phyloP scores from a whole-genome alignment of 2,329 filamentous ascomycete genomes.

The Dryadomyces quercus-mongolicae region DNA sequence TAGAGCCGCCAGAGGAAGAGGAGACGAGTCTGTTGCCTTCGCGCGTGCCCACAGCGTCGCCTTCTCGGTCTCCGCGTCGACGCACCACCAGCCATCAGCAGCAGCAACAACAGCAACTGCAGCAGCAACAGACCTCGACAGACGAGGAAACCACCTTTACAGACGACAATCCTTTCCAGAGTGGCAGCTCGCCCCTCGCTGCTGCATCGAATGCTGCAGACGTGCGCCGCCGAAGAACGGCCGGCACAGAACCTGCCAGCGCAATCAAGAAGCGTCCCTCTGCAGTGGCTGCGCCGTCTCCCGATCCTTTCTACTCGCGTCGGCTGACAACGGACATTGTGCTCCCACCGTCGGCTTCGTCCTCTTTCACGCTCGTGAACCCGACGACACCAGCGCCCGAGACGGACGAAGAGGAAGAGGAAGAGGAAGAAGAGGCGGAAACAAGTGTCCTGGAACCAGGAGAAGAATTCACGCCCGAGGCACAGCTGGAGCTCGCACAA shows the following conservation, averaged over 20 bases:
- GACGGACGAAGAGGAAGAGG: not conserved
- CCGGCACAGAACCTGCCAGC: not conserved
- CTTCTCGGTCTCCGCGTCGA: constrained; percentile 38
- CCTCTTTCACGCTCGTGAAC: not conserved
- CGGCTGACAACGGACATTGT: constrained; percentile 26
- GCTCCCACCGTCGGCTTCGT: not conserved
- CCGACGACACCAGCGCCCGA: not conserved
- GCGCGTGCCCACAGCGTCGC: constrained; percentile 20
- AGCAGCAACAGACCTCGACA: constrained; percentile 16
- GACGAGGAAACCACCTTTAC: constrained; percentile 46
- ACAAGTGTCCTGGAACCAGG: constrained; percentile 45
- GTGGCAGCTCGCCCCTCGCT: constrained; percentile 58
- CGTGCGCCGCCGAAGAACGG: constrained; percentile 4
- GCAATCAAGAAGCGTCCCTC: not conserved
- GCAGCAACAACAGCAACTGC: too few species aligned
- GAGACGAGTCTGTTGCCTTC: constrained; percentile 9
- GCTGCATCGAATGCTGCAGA: constrained; percentile 11
- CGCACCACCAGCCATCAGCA: constrained; percentile 35
- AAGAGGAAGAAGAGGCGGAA: not conserved
- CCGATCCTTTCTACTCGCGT: constrained; percentile 20
- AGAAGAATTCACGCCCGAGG: constrained; percentile 91
- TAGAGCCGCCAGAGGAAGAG: constrained; percentile 40
- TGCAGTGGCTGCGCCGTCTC: not conserved
- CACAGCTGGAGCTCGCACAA: constrained; percentile 66
- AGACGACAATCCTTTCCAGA: constrained; percentile 87